phyloP scores from a whole-genome alignment of 2,329 filamentous ascomycete genomes.

The Didymella keratinophila region DNA sequence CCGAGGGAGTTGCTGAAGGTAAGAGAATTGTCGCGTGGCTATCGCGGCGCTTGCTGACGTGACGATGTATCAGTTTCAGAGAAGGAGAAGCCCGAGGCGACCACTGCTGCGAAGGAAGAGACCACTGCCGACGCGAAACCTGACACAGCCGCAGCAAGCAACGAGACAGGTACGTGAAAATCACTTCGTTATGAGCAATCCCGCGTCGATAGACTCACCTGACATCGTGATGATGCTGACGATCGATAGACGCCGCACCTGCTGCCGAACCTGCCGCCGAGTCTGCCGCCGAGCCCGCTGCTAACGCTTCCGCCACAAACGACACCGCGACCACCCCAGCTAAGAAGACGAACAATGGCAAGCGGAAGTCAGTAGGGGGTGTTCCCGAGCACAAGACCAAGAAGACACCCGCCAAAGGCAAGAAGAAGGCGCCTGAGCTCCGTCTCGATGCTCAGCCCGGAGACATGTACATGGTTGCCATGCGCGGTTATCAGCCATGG shows the following conservation, averaged over 20 bases:
- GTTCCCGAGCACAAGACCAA: constrained; percentile 72
- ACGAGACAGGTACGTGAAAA: constrained; percentile 38
- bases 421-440: constrained; percentile 75
- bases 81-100: constrained; percentile 30
- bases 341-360: constrained; percentile 46
- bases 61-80: constrained; percentile 29
- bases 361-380: constrained; percentile 76
- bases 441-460: constrained; percentile 83
- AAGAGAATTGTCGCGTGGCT: constrained; percentile 20
- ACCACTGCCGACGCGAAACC: constrained; percentile 37
- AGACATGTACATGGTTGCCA: constrained; percentile 88
- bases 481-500: constrained; percentile 96
- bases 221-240: constrained; percentile 24
- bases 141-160: constrained; percentile 30
- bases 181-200: neutral
- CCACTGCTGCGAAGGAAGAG: constrained; percentile 30
- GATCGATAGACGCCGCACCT: neutral
- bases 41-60: constrained; percentile 28
- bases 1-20: constrained; percentile 43
- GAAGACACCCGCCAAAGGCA: constrained; percentile 76
- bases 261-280: constrained; percentile 42
- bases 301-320: constrained; percentile 54
- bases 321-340: constrained; percentile 50
- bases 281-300: constrained; percentile 40
- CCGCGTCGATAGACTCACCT: constrained; percentile 2